Conservation (phyloP, 2,329 filamentous ascomycete genomes). For the Verticillium albo-atrum region DNA sequence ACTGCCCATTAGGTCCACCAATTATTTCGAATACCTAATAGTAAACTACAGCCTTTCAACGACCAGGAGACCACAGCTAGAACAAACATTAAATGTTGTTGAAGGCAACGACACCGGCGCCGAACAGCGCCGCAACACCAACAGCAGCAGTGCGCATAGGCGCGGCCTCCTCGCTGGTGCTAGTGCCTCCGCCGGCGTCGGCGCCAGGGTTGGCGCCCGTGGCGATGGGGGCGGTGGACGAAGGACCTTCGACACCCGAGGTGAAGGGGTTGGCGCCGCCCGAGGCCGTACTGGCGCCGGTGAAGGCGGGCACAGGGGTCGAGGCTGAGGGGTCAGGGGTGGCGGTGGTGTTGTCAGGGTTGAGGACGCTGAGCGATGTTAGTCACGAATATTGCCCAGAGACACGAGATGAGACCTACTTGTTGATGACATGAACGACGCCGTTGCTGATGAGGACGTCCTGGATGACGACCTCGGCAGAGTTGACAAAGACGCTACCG, state of each 20-base stretch:
- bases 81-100: slow-evolving; percentile 2
- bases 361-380: slow-evolving; percentile 43
- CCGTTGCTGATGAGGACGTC: slow-evolving; percentile 51
- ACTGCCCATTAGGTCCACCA: background rate
- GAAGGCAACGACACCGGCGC: slow-evolving; percentile 30
- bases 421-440: slow-evolving; percentile 54
- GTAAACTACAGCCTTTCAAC: no score
- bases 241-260: slow-evolving; percentile 42
- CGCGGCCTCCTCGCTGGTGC: slow-evolving; percentile 26
- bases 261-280: slow-evolving; percentile 49
- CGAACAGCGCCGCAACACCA: slow-evolving; percentile 41
- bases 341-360: slow-evolving; percentile 44
- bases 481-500: slow-evolving; percentile 38
- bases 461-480: slow-evolving; percentile 43
- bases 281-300: slow-evolving; percentile 42
- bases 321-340: slow-evolving; percentile 35
- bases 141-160: slow-evolving; percentile 30
- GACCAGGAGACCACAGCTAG: background rate
- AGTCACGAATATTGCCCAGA: background rate
- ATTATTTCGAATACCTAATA: background rate
- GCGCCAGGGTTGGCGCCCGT: slow-evolving; percentile 14
- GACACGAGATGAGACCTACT: slow-evolving; percentile 31
- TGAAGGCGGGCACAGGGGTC: slow-evolving; percentile 48
- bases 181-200: slow-evolving; percentile 2
- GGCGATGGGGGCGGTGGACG: slow-evolving; percentile 28